phyloP scores from a whole-genome alignment of 192 early-diverging fungal species.

The Neocallimastix lanati region DNA sequence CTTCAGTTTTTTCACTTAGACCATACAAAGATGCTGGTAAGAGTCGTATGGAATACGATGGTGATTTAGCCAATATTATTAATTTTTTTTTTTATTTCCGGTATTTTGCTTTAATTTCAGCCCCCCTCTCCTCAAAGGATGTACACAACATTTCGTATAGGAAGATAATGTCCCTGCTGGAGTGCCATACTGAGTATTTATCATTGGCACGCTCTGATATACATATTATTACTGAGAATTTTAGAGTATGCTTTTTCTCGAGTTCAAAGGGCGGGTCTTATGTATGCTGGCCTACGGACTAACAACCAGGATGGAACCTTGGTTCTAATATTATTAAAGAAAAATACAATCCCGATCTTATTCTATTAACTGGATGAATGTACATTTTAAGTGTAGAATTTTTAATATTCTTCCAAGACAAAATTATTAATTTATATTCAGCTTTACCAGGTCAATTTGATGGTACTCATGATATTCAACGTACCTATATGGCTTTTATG shows the following conservation, averaged over 20 bases:
- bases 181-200: no score
- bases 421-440: conserved; percentile 89
- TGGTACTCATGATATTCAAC: conserved; percentile 87
- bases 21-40: conserved; percentile 62
- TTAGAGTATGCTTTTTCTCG: no score
- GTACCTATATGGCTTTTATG: conserved; percentile 71
- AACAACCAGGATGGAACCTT: no score
- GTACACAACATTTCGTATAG: no score
- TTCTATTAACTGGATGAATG: conserved; percentile 95
- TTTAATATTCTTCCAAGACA: conserved; percentile 44
- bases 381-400: conserved; percentile 85
- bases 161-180: no score
- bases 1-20: conserved; percentile 61
- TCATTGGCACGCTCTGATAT: no score
- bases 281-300: no score
- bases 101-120: no score
- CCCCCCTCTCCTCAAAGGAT: no score
- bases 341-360: conserved; percentile 51
- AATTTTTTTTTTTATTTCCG: no score
- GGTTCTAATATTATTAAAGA: conserved; percentile 29
- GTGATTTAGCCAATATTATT: conserved; percentile 74
- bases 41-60: conserved; percentile 74
- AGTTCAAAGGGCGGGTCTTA: no score
- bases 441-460: conserved; percentile 91
- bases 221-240: no score